Evolutionary conservation across 371 early-diverging fungal species (phyloP), one percentile per base, ranked within the genome.

Genomic region (Mycotypha africana): DNA sequence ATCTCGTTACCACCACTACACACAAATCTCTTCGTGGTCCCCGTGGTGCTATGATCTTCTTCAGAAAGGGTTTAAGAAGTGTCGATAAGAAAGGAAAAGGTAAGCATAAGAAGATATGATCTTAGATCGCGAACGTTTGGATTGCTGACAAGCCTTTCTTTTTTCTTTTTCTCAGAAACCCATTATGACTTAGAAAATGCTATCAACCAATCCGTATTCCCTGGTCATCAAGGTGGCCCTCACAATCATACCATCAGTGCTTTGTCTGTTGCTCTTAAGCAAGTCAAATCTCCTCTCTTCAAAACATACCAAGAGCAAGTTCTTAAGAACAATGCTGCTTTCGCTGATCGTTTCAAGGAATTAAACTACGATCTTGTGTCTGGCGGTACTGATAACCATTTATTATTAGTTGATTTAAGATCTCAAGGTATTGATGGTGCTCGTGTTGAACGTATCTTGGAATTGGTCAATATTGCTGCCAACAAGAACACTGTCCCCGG

Each of bases 21-120:
- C 99, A 99, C 81, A 99, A 99, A 66, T 91, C 97, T 11, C 81
- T 99, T 19, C 83, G 99, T 53, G 99, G 99, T n/a, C 99, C 99
- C 25, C 85, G 99, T 61, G 97, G 95, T 38, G 94, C 94, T 38
- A 85, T 99, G 84, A 98, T 99, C 72, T 99, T 99, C 72, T 97
- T 81, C 84, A 89, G 97, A 58, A 93, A 92, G 67, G 97, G 95
- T 51, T 77, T 88, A 20, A 76, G 91, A 16, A 65, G 65, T 34
- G 76, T 80, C 22, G 86, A 88, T 66, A 91, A 93, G 74, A 92
- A 92, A 73, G 92, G 92, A 36, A 75, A 80, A 45, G 73, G 81
- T 81, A 64, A 47, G 46, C 4, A n/a, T 9, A 9, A 8, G 6
- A 8, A 28, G 12, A 28, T n/a, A n/a, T n/a, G n/a, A n/a, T n/a